Evolutionary conservation across 108 stramenopile species (phyloP).

Genomic region (Cyclotella baltica): DNA sequence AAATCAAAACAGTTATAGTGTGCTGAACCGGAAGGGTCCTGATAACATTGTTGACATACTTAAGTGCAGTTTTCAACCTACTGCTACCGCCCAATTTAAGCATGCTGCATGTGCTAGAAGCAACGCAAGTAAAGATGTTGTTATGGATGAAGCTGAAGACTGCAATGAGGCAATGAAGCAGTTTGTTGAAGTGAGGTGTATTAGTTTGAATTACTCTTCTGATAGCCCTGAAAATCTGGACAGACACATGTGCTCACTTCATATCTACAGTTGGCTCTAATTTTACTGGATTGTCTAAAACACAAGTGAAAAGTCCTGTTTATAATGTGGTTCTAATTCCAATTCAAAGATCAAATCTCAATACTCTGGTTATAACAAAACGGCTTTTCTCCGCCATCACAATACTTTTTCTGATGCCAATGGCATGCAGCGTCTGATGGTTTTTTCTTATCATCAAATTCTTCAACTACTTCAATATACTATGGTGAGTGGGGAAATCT

Average conservation of each 20-base stretch:
- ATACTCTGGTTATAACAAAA: background rate
- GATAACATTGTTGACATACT: too few relatives aligned
- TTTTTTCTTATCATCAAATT: too few relatives aligned
- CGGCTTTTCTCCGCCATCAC: background rate
- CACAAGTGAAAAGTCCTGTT: background rate
- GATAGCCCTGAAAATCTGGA: background rate
- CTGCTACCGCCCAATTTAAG: too few relatives aligned
- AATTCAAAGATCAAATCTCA: background rate
- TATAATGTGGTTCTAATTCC: background rate
- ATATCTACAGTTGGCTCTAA: background rate
- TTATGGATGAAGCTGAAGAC: too few relatives aligned
- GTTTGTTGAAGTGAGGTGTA: background rate
- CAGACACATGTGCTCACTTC: background rate
- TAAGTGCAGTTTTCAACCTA: too few relatives aligned
- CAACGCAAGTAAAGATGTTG: too few relatives aligned
- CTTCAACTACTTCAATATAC: too few relatives aligned
- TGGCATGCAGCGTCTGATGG: too few relatives aligned
- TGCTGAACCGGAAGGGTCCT: too few relatives aligned
- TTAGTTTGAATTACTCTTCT: background rate
- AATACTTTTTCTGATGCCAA: background rate
- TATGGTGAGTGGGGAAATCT: too few relatives aligned
- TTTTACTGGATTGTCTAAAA: background rate
- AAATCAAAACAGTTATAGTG: too few relatives aligned
- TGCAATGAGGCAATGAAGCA: background rate
- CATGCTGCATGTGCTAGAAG: too few relatives aligned